Conservation (phyloP, 352 stramenopile genomes). For the Chrysophaeum taylorii region DNA sequence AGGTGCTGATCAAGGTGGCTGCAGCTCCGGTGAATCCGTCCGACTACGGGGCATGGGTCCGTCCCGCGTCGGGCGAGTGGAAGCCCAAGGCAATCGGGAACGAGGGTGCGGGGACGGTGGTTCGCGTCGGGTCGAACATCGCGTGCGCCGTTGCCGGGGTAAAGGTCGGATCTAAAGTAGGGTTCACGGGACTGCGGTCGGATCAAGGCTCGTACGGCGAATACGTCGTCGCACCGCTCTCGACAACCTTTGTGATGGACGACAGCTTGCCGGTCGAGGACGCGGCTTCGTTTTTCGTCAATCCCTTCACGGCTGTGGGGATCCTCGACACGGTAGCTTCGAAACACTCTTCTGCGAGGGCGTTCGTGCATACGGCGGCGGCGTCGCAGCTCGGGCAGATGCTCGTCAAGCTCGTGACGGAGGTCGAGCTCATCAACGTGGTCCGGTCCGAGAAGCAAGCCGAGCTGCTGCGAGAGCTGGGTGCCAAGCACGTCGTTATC, state of each 20-base stretch:
- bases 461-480: conserved; percentile 26
- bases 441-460: conserved; percentile 33
- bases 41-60: conserved; percentile 33
- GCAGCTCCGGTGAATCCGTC: conserved; percentile 35
- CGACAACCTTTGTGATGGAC: conserved; percentile 29
- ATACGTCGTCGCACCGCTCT: conserved; percentile 29
- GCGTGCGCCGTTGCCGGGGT: too few relatives aligned
- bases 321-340: conserved; percentile 34
- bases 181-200: conserved; percentile 19
- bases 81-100: conserved; percentile 31
- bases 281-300: conserved; percentile 33
- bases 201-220: conserved; percentile 34
- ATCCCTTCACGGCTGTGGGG: conserved; percentile 37
- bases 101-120: conserved; percentile 33
- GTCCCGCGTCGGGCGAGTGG: conserved; percentile 17
- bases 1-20: conserved; percentile 33
- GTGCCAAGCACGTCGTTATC: conserved; percentile 36
- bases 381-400: conserved; percentile 40
- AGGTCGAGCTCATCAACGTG: conserved; percentile 36
- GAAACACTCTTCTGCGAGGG: conserved; percentile 4
- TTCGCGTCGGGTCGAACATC: conserved; percentile 24
- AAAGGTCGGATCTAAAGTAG: conserved; percentile 33
- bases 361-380: conserved; percentile 37
- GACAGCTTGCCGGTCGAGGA: conserved; percentile 33
- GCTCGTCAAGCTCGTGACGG: conserved; percentile 32